Conservation (phyloP, 805 yeast species). For the Tetrapisispora nanseiensis region DNA sequence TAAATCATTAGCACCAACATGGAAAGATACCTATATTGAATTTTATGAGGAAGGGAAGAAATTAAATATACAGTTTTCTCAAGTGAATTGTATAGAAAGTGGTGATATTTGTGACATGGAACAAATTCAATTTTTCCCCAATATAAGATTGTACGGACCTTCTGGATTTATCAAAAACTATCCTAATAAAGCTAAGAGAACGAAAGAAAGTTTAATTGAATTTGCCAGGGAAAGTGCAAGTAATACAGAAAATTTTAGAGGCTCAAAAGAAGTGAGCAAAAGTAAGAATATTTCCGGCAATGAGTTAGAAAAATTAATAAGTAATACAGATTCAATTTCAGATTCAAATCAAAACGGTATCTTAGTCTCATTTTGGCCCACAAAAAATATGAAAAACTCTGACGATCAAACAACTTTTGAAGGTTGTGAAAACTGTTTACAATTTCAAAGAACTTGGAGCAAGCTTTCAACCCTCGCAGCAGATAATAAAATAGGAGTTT, state of each 20-base stretch:
- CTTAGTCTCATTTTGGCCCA: conserved; percentile 63
- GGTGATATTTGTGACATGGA: conserved; percentile 79
- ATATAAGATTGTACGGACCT: conserved; percentile 60
- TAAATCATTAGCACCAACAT: conserved; percentile 63
- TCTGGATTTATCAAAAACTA: conserved; percentile 37
- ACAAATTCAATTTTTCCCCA: conserved; percentile 56
- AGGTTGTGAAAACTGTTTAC: conserved; percentile 42
- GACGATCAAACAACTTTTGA: conserved; percentile 31
- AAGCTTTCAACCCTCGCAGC: conserved; percentile 30
- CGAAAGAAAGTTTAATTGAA: conserved; percentile 37
- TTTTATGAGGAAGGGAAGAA: conserved; percentile 38
- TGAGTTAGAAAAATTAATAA: conserved; percentile 38
- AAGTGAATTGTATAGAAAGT: conserved; percentile 76
- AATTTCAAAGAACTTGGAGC: conserved; percentile 50
- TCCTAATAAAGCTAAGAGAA: conserved; percentile 36
- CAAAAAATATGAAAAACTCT: conserved; percentile 33
- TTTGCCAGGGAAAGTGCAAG: conserved; percentile 47
- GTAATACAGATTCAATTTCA: conserved; percentile 29
- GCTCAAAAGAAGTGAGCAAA: conserved; percentile 30
- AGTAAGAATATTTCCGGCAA: conserved; percentile 35
- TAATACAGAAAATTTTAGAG: conserved; percentile 11
- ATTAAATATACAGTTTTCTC: conserved; percentile 47
- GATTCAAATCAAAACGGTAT: conserved; percentile 42
- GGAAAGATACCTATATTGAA: conserved; percentile 56
- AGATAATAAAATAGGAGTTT: conserved; percentile 31